Percentiles rank a stretch among this genome's conserved stretches.
Conservation (phyloP, 257 asterid genomes). For the Fraxinus pennsylvanica region DNA sequence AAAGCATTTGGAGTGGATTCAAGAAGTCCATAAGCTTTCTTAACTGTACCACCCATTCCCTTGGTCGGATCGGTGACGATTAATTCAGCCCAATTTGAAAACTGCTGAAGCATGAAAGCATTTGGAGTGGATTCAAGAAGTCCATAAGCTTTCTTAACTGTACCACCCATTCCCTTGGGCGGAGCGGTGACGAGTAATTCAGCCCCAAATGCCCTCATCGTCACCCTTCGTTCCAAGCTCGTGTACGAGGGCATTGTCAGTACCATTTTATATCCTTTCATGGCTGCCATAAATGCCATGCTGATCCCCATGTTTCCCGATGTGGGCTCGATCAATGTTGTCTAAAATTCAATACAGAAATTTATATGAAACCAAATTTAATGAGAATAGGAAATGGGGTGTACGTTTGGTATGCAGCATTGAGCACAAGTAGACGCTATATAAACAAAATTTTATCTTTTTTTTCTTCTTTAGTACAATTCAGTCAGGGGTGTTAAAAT, state of each 20-base stretch:
- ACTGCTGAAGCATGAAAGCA: constrained; percentile 95
- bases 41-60: constrained; percentile 98
- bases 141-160: constrained; percentile 80
- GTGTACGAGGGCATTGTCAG: constrained; percentile 99
- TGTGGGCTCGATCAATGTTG: constrained; percentile 92
- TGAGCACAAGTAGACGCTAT: neutral
- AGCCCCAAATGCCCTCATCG: constrained; percentile 95
- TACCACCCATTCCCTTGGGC: constrained; percentile 93
- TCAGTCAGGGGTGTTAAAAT: no score
- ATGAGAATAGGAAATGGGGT: no score
- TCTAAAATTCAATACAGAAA: constrained; percentile 38
- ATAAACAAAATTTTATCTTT: neutral
- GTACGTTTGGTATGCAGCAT: neutral
- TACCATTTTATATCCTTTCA: constrained; percentile 96
- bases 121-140: constrained; percentile 75
- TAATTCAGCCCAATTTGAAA: constrained; percentile 75
- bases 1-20: constrained; percentile 74
- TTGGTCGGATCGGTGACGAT: constrained; percentile 86
- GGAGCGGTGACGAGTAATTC: constrained; percentile 97
- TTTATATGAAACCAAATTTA: neutral
- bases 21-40: constrained; percentile 76
- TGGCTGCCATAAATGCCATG: constrained; percentile 95
- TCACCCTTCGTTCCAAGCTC: constrained; percentile 89
- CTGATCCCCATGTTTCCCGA: constrained; percentile 99
- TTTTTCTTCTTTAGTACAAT: no score